A percentile compares a stretch with the other conserved stretches of the same genome.
These are phyloP conservation scores for Globisporangium cylindrosporum DNA, from an alignment of 352 stramenopile species.

Conservation along the genomic window DNA sequence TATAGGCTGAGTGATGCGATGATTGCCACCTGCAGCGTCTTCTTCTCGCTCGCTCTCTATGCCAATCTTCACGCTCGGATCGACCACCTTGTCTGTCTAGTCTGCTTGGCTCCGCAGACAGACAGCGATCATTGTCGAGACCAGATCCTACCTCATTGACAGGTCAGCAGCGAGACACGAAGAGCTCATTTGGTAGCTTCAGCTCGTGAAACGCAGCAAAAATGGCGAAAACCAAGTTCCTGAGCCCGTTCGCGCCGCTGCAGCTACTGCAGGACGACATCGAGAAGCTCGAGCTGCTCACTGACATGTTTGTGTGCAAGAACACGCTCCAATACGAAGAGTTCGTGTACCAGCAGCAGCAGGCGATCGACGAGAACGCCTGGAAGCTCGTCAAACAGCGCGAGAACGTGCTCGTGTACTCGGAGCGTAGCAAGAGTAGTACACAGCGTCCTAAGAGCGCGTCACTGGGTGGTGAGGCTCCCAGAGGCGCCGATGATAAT, in stretches of 20 bases:
- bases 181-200: not conserved
- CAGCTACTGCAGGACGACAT: constrained; percentile 26
- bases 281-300: constrained; percentile 23
- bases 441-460: not conserved
- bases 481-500: not conserved
- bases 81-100: not conserved
- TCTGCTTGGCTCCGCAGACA: not conserved
- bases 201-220: not conserved
- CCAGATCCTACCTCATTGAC: not conserved
- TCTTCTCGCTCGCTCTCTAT: not conserved
- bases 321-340: constrained; percentile 30
- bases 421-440: constrained; percentile 27
- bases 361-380: constrained; percentile 23
- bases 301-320: constrained; percentile 24
- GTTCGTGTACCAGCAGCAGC: constrained; percentile 20
- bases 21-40: not conserved
- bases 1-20: not conserved
- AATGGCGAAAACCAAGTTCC: constrained; percentile 10
- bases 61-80: not conserved
- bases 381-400: constrained; percentile 38
- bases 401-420: constrained; percentile 33
- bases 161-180: not conserved
- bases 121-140: no score
- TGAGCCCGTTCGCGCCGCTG: constrained; percentile 31
- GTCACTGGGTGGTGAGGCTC: not conserved